Conservation (phyloP, 495 filamentous ascomycete genomes). For the Penicillium egyptiacum region DNA sequence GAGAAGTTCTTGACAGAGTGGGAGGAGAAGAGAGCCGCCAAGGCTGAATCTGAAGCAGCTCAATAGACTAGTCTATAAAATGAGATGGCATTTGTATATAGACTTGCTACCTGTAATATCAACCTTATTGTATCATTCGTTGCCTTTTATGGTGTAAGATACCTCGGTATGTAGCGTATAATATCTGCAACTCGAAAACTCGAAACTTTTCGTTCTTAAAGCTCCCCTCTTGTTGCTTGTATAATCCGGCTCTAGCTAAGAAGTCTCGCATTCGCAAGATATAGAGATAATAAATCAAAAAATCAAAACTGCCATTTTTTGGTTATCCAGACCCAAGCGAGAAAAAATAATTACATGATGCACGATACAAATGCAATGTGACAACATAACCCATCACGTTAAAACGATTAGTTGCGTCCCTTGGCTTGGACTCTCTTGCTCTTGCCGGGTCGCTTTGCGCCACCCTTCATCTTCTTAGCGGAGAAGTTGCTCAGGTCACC, state of each 20-base stretch:
- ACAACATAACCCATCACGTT: conserved; percentile 10
- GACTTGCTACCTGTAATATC: conserved; percentile 5
- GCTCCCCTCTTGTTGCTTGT: background rate
- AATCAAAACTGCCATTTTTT: conserved; percentile 19
- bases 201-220: background rate
- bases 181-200: background rate
- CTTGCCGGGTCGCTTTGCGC: conserved; percentile 62
- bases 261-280: background rate
- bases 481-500: conserved; percentile 79
- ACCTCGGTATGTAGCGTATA: background rate
- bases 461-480: conserved; percentile 77
- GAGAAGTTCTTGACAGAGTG: conserved; percentile 62
- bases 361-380: conserved; percentile 15
- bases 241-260: background rate
- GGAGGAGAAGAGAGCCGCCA: conserved; percentile 42
- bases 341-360: conserved; percentile 19
- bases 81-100: conserved; percentile 3
- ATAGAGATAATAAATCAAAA: conserved; percentile 10
- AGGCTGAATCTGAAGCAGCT: conserved; percentile 20
- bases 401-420: conserved; percentile 29
- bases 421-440: conserved; percentile 54
- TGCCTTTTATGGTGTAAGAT: background rate
- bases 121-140: background rate
- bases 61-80: conserved; percentile 1
- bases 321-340: conserved; percentile 11